phyloP scores from a whole-genome alignment of 2,329 filamentous ascomycete genomes.

The Ustilaginoidea virens region DNA sequence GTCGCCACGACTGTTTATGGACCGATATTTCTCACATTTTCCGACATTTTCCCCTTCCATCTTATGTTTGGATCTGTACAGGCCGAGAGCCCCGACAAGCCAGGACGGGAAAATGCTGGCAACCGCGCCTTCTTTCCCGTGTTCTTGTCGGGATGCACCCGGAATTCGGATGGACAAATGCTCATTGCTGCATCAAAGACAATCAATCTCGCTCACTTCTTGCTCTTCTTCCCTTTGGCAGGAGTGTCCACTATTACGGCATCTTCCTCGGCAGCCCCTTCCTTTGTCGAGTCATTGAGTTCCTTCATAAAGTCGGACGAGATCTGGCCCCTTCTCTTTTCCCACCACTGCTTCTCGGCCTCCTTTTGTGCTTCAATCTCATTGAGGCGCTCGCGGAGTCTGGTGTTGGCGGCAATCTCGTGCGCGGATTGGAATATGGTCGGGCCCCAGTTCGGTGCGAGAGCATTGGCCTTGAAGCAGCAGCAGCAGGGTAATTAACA shows the following conservation, averaged over 20 bases:
- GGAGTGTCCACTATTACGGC: slow-evolving; percentile 59
- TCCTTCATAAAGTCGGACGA: slow-evolving; percentile 72
- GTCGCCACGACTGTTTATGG: too few species aligned
- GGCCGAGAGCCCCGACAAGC: too few species aligned
- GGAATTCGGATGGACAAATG: too few species aligned
- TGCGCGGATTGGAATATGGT: slow-evolving; percentile 95
- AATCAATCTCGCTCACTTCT: slow-evolving; percentile 25
- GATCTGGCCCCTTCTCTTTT: slow-evolving; percentile 60
- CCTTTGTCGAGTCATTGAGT: slow-evolving; percentile 43
- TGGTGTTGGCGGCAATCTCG: slow-evolving; percentile 78
- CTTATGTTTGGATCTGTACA: too few species aligned
- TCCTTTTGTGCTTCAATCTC: slow-evolving; percentile 58
- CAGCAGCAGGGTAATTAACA: too few species aligned
- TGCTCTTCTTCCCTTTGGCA: slow-evolving; percentile 42
- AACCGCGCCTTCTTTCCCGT: too few species aligned
- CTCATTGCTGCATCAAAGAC: too few species aligned
- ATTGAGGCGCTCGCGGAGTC: slow-evolving; percentile 58
- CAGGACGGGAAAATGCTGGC: too few species aligned
- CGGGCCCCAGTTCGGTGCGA: slow-evolving; percentile 79
- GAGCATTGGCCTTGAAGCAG: slow-evolving; percentile 95
- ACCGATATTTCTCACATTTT: too few species aligned
- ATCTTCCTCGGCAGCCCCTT: slow-evolving; percentile 21
- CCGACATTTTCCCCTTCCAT: too few species aligned
- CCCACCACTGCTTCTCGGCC: slow-evolving; percentile 84
- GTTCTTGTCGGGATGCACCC: too few species aligned